phyloP scores from a whole-genome alignment of 2,329 filamentous ascomycete species.

The Sphaerostilbella broomeana region DNA sequence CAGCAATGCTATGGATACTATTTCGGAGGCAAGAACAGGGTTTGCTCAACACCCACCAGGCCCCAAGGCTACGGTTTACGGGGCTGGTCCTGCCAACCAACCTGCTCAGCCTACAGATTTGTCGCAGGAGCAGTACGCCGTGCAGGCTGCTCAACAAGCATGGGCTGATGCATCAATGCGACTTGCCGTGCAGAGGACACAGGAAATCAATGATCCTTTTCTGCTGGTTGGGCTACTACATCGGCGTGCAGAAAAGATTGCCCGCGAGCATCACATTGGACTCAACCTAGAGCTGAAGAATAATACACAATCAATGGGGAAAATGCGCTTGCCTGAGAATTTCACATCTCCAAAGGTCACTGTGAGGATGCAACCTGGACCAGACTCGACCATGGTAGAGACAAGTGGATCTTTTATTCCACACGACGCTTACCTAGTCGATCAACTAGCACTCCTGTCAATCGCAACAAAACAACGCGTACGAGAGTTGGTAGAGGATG shows the following conservation, averaged over 20 bases:
- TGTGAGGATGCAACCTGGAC: constrained; percentile 48
- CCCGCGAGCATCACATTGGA: constrained; percentile 49
- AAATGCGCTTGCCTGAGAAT: constrained; percentile 43
- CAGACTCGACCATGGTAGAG: constrained; percentile 56
- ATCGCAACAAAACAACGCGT: constrained; percentile 76
- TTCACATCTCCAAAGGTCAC: constrained; percentile 47
- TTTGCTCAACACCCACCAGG: constrained; percentile 46
- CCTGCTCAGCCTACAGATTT: constrained; percentile 41
- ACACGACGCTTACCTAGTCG: constrained; percentile 67
- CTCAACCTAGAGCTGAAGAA: constrained; percentile 52
- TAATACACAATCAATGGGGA: constrained; percentile 36
- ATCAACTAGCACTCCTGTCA: constrained; percentile 76
- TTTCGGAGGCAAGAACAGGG: constrained; percentile 43
- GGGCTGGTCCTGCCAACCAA: constrained; percentile 60
- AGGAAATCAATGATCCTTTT: constrained; percentile 69
- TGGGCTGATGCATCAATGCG: constrained; percentile 60
- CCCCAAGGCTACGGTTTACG: constrained; percentile 53
- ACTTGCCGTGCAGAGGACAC: constrained; percentile 53
- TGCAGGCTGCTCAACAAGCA: constrained; percentile 57
- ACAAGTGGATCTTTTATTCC: constrained; percentile 66
- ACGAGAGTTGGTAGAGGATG: constrained; percentile 69
- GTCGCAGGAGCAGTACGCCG: constrained; percentile 57
- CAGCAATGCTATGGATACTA: constrained; percentile 41
- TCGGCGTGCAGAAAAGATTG: constrained; percentile 52
- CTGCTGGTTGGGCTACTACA: constrained; percentile 57